These are phyloP conservation scores for Fusarium sterilihyphosum DNA, from an alignment of 2,329 filamentous ascomycete species.

Conservation along the genomic window DNA sequence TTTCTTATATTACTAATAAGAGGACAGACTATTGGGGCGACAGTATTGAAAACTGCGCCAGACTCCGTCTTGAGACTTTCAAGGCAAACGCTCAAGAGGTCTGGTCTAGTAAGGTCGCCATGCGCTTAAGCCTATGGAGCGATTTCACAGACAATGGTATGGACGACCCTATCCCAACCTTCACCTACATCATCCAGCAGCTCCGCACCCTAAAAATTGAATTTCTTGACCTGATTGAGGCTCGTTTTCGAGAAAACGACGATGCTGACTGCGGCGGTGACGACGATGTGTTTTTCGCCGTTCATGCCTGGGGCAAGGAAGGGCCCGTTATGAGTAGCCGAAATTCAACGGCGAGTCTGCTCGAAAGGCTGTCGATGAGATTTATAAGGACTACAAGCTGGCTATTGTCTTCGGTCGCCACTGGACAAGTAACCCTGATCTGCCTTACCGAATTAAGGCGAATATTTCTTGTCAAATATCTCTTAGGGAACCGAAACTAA, in stretches of 20 bases:
- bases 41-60: not conserved
- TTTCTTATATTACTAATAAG: too few relatives aligned
- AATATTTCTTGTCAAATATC: not conserved
- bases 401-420: not conserved
- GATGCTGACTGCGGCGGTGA: fast-evolving
- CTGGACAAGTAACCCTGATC: not conserved
- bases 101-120: fast-evolving
- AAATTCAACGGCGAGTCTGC: not conserved
- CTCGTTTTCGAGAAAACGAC: not conserved
- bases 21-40: not conserved
- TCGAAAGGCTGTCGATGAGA: not conserved
- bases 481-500: too few relatives aligned
- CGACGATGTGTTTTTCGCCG: not conserved
- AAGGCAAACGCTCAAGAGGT: fast-evolving
- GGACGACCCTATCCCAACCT: not conserved
- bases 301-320: not conserved
- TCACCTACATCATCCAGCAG: not conserved
- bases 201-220: fast-evolving
- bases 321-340: not conserved
- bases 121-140: not conserved
- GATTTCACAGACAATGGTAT: not conserved
- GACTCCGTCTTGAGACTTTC: not conserved
- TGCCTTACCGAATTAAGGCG: not conserved
- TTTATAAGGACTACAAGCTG: not conserved
- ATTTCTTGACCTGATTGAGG: not conserved